phyloP scores from a whole-genome alignment of 78 protist species.

The Carpediemonas membranifera region DNA sequence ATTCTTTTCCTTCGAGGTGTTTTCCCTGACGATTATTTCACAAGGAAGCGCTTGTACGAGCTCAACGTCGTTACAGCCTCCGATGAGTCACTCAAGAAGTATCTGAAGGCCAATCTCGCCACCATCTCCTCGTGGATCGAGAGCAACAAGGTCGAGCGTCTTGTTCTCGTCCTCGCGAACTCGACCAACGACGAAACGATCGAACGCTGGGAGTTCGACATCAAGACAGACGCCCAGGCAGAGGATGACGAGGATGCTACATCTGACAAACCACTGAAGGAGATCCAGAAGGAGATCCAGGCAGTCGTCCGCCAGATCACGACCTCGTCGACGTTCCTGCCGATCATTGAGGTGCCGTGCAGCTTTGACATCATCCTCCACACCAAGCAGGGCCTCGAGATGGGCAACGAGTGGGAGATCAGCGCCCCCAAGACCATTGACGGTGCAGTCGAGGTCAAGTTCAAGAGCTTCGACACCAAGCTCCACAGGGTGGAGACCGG shows the following conservation, averaged over 20 bases:
- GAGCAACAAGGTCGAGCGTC: slow-evolving; percentile 64
- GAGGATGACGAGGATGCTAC: not conserved
- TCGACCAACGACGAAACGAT: not conserved
- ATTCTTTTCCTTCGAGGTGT: slow-evolving; percentile 73
- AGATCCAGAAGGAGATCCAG: slow-evolving; percentile 72
- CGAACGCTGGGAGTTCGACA: not conserved
- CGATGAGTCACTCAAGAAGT: slow-evolving; percentile 66
- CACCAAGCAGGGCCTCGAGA: slow-evolving; percentile 53
- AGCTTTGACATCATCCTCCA: slow-evolving; percentile 89
- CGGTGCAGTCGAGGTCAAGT: no score
- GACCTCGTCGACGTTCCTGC: slow-evolving; percentile 83
- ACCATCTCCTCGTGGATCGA: slow-evolving; percentile 74
- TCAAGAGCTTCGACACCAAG: no score
- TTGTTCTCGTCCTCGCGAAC: slow-evolving; percentile 77
- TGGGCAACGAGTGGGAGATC: no score
- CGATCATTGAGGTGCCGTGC: slow-evolving; percentile 63
- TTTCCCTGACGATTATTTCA: slow-evolving; percentile 85
- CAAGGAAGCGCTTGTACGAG: slow-evolving; percentile 69
- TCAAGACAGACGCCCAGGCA: slow-evolving; percentile 41
- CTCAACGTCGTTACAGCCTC: slow-evolving; percentile 64
- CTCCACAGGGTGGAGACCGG: no score
- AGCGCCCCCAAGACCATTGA: no score
- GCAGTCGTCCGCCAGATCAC: slow-evolving; percentile 91
- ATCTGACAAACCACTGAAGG: slow-evolving; percentile 49
- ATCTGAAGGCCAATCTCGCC: slow-evolving; percentile 61